Base-by-base conservation (phyloP, 2,329 filamentous ascomycete genomes). In the Cyphellophora europaea region DNA sequence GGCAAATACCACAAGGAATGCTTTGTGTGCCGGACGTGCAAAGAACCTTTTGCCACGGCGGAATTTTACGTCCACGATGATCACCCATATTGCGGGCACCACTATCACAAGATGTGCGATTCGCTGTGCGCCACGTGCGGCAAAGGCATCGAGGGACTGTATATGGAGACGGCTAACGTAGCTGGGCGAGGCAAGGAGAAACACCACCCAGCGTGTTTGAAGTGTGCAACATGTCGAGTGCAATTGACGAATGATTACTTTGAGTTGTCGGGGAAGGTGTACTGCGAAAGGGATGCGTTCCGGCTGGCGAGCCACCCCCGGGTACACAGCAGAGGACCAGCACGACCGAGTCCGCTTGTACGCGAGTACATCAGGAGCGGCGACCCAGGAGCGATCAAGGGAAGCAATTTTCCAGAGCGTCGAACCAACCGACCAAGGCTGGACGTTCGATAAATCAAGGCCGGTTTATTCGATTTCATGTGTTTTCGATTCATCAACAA, bases 1-100 rank as follows among this genome's bases (percentile, higher is more conserved):
- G 91, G 91, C 6, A 80, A 87, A 44, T 98, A 94, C 58, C 91
- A 98, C 67, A 93, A 93, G 57, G 74, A 81, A 4, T 98, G 89
- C 57, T 96, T 98, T 54, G 83, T 89, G 8, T 98, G 91, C 68
- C 74, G 77, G 4, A 87, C 82, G 2, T 98, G 91, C 63, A 67
- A 69, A 8, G 71, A 78, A 35, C 80, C 87, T 1, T 98, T 96
- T 53, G 68, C 78, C 13, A 93, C 87, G 0, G 74, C 85, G 2
- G 87, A 91, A 40, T 96, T 96, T 51, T 98, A 98, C 55, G 88
- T 98, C 8, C 74, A 87, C 40, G 64, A 82, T 45, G 86, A 98
- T 59, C 71, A 77, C 40, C 91, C 91, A 0, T 95, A 89, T 61
- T 96, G 91, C 59, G 81, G 86, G 47, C 77, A 79, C 32, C 87